Evolutionary conservation across 2,329 filamentous ascomycete genomes (phyloP), one percentile per base, ranked within the genome.

Genomic region (Bipolaris oryzae): DNA sequence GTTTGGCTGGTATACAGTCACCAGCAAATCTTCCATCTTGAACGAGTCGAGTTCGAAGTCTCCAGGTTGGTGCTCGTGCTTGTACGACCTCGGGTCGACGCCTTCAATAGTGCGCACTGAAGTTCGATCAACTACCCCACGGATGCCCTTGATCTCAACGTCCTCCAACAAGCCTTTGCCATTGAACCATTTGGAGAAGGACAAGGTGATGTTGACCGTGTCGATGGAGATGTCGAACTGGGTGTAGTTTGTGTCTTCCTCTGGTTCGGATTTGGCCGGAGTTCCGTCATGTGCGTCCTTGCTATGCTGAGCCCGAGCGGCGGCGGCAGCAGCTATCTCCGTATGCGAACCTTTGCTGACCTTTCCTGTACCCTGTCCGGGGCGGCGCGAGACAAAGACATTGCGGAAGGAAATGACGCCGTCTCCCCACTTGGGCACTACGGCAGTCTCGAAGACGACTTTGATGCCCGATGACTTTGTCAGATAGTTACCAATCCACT

Each of bases 111-210:
- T 95, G 54, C 82, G 80, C 2, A 99, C 90, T 44, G 87, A 89
- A 0, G 92, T 96, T 57, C 95, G 86, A 76, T 99, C 95, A 42
- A 99, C 84, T 5, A 98, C 91, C 20, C 95, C 95, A 57, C 95
- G 86, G 28, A 99, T 90, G 4, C 95, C 95, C 71, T 92, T 95
- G 50, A 99, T 89, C 72, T 97, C 92, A 39, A 99, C 95, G 72
- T 98, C 91, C 67, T 91, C 89, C 7, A 99, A 80, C 5, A 96
- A 83, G 0, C 95, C 95, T 75, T 94, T 97, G 20, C 95, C 94
- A 67, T 96, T 98, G 86, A 96, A 96, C 95, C 95, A 99, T 74
- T 97, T 98, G n/a, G 92, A 84, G 67, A 99, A 98, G 0, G 95
- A 99, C 23, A 99, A 77, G 0, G 94, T 98, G 39, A 99, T 94